Base-by-base conservation (phyloP, 2,329 filamentous ascomycete genomes). In the Penicillium sp. region DNA sequence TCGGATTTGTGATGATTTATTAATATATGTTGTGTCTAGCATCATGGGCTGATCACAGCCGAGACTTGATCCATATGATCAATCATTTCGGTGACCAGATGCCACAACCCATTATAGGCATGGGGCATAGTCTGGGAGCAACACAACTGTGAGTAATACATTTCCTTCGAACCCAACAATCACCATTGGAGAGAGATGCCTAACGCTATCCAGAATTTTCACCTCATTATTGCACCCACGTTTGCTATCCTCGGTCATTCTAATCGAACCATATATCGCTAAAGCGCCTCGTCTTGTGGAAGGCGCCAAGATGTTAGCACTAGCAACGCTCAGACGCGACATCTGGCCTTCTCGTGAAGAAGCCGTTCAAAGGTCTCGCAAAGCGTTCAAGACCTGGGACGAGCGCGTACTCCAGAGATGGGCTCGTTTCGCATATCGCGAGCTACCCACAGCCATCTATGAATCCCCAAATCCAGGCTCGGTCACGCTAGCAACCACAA, bases 81-180 rank as follows among this genome's bases (percentile, higher is more conserved):
- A 69, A 70, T 38, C 54, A 65, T 9, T 70, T 70, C 44, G 59
- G 67, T 27, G 55, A 64, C 16, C 52, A 69, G n/a, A 72, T 73
- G 68, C 67, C 69, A 2, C 65, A 57, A 22, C 92, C 92, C 0
- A 76, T 96, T n/a, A 75, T 95, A 59, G 90, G 88, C 54, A 72
- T 96, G n/a, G 91, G 89, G 13, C 92, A 96, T 73, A 93, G 89
- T 59, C 89, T 92, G 76, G 92, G 92, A 60, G 89, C 81, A 60
- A 82, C 80, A 65, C 81, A 87, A 55, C 78, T 93, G 59, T 59
- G 24, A 11, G 53, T 50, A 21, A 38, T 50, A 31, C 18, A 36
- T 27, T 6, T n/a, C 34, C 13, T n/a, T 36, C 6, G n/a, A 36
- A n/a, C 1, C 13, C 34, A 7, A 36, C 13, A n/a, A 2, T 6